These are phyloP conservation scores for Bacterosira constricta DNA, from an alignment of 108 stramenopile genomes.

Conservation along the genomic window DNA sequence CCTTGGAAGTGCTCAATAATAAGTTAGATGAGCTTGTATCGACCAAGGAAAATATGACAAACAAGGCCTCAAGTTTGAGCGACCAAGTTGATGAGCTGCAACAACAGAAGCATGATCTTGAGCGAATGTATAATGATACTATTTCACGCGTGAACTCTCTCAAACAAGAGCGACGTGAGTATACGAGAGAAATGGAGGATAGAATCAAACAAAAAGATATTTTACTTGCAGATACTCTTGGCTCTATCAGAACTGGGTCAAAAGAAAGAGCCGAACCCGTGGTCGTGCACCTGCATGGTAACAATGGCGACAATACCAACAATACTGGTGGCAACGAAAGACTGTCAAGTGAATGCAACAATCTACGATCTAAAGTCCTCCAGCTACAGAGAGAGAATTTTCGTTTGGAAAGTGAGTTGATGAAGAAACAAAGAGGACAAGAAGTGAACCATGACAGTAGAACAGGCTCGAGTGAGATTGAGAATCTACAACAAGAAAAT, in stretches of 20 bases:
- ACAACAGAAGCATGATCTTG: constrained; percentile 1
- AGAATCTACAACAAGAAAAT: constrained; percentile 27
- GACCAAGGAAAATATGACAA: background rate
- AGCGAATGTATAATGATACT: constrained; percentile 4
- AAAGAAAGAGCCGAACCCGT: constrained; percentile 5
- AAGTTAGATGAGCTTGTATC: constrained; percentile 7
- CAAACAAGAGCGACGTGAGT: constrained; percentile 19
- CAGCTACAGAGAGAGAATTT: constrained; percentile 27
- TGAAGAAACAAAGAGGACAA: constrained; percentile 13
- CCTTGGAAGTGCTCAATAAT: constrained; percentile 1
- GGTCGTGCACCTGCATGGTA: constrained; percentile 19
- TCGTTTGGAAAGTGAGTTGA: constrained; percentile 30
- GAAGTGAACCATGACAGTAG: background rate
- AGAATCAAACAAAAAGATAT: constrained; percentile 11
- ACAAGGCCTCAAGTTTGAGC: constrained; percentile 4
- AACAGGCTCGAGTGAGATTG: background rate
- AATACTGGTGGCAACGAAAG: background rate
- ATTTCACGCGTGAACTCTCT: constrained; percentile 11
- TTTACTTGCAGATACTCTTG: constrained; percentile 13
- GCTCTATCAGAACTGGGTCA: background rate
- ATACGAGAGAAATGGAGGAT: constrained; percentile 6
- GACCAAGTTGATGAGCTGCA: background rate
- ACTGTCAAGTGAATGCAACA: constrained; percentile 32
- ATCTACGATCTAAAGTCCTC: constrained; percentile 26
- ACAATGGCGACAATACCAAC: background rate